Evolutionary conservation across 2,329 filamentous ascomycete genomes (phyloP).

Genomic region (Fusarium mexicanum): DNA sequence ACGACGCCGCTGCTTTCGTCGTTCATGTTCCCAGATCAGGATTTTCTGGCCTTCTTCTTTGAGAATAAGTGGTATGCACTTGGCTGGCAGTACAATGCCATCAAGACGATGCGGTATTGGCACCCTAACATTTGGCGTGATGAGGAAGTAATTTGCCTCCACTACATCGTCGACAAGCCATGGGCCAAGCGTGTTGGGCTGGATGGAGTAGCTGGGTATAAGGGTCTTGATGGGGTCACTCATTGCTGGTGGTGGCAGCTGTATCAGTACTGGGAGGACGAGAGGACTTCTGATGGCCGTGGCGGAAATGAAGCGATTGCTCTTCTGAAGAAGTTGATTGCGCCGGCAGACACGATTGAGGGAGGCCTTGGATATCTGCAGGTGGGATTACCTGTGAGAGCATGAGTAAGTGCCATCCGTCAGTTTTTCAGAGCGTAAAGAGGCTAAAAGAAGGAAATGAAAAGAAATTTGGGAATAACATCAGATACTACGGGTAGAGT

Average conservation of each 20-base stretch:
- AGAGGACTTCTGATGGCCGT: neutral
- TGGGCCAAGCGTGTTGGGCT: constrained; percentile 27
- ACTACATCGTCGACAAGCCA: constrained; percentile 38
- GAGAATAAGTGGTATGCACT: constrained; percentile 30
- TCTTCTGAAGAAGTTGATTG: constrained; percentile 2
- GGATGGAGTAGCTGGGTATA: constrained; percentile 31
- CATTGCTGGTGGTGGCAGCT: constrained; percentile 38
- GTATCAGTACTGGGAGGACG: constrained; percentile 30
- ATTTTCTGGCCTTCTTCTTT: constrained; percentile 33
- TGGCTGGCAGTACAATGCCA: constrained; percentile 38
- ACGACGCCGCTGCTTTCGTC: constrained; percentile 17
- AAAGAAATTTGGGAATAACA: fast-evolving
- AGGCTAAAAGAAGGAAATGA: neutral
- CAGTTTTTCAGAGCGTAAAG: neutral
- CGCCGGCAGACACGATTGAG: neutral
- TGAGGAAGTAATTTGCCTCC: constrained; percentile 33
- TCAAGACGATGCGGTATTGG: constrained; percentile 40
- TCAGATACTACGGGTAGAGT: neutral
- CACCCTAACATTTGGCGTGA: constrained; percentile 35
- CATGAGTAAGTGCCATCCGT: neutral
- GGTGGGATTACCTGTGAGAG: constrained; percentile 5
- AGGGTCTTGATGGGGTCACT: constrained; percentile 25
- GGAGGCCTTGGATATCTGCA: neutral
- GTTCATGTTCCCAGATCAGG: constrained; percentile 35
- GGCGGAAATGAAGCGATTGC: constrained; percentile 19